phyloP scores from a whole-genome alignment of 1,139 yeast species.

The Scheffersomyces segobiensis region DNA sequence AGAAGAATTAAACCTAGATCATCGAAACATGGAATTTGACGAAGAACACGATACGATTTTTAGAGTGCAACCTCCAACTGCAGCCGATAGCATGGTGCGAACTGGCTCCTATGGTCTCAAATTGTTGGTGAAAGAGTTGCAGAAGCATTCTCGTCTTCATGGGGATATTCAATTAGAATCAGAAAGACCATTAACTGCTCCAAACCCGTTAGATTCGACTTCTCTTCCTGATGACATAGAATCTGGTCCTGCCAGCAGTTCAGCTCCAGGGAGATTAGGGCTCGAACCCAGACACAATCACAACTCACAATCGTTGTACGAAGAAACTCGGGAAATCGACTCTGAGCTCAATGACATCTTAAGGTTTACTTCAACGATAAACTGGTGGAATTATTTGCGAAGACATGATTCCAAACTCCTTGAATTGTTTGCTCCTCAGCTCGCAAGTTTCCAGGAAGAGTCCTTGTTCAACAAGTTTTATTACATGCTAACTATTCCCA shows the following conservation, averaged over 20 bases:
- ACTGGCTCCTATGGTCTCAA: slow-evolving; percentile 38
- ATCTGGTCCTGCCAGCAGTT: background rate
- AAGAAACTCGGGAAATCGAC: background rate
- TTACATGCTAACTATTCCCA: slow-evolving; percentile 40
- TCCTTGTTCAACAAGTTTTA: slow-evolving; percentile 16
- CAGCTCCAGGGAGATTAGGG: background rate
- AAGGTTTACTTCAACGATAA: background rate
- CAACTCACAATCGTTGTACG: background rate
- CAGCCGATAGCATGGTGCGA: slow-evolving; percentile 6
- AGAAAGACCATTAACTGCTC: slow-evolving; percentile 19
- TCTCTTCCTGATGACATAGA: background rate
- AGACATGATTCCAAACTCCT: slow-evolving; percentile 1
- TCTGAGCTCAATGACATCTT: background rate
- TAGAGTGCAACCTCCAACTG: slow-evolving; percentile 8
- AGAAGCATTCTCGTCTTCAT: slow-evolving; percentile 23
- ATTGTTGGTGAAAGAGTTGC: slow-evolving; percentile 33
- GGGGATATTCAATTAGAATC: slow-evolving; percentile 9
- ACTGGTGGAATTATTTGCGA: background rate
- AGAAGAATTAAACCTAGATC: slow-evolving; percentile 26
- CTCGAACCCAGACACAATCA: background rate
- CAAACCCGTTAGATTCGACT: slow-evolving; percentile 1
- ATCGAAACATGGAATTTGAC: slow-evolving; percentile 21
- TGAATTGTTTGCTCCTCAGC: slow-evolving; percentile 13
- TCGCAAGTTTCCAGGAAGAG: slow-evolving; percentile 7
- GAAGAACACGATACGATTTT: slow-evolving; percentile 12